Evolutionary conservation across 1,284 basidiomycete species (phyloP).

Genomic region (Cryptococcus sp.): DNA sequence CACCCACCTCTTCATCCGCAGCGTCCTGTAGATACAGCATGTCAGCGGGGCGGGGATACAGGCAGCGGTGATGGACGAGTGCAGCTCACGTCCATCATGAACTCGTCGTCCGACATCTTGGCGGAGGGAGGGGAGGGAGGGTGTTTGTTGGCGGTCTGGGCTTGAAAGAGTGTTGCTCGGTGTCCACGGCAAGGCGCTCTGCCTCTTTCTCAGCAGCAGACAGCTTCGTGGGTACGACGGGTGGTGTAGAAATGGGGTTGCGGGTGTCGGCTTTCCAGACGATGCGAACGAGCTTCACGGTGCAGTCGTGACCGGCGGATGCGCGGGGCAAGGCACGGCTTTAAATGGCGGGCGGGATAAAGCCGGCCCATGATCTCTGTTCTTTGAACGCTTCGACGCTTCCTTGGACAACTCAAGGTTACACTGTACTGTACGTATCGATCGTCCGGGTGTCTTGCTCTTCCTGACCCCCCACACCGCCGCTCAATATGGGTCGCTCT

Average conservation of each 20-base stretch:
- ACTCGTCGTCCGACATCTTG: slow-evolving; percentile 52
- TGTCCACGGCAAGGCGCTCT: no score
- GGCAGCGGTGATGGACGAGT: not conserved
- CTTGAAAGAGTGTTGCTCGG: no score
- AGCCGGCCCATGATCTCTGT: slow-evolving; percentile 7
- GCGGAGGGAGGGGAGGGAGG: not conserved
- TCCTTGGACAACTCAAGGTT: no score
- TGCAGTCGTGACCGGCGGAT: no score
- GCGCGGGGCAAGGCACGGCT: no score
- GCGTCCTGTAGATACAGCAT: slow-evolving; percentile 34
- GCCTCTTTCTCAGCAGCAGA: no score
- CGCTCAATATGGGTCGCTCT: slow-evolving; percentile 11
- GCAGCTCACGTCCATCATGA: slow-evolving; percentile 51
- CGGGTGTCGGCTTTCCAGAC: no score
- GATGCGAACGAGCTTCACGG: no score
- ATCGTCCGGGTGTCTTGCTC: not conserved
- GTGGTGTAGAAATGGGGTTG: no score
- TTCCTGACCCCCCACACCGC: not conserved
- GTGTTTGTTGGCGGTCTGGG: no score
- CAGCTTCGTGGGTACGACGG: no score
- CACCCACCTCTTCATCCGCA: slow-evolving; percentile 48
- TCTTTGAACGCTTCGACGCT: not conserved
- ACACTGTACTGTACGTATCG: not conserved
- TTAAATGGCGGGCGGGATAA: not conserved
- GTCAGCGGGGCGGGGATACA: slow-evolving; percentile 14